Evolutionary conservation across 1,284 basidiomycete species (phyloP), one percentile per base, ranked within the genome.

Genomic region (Leccinum griseonigrum): DNA sequence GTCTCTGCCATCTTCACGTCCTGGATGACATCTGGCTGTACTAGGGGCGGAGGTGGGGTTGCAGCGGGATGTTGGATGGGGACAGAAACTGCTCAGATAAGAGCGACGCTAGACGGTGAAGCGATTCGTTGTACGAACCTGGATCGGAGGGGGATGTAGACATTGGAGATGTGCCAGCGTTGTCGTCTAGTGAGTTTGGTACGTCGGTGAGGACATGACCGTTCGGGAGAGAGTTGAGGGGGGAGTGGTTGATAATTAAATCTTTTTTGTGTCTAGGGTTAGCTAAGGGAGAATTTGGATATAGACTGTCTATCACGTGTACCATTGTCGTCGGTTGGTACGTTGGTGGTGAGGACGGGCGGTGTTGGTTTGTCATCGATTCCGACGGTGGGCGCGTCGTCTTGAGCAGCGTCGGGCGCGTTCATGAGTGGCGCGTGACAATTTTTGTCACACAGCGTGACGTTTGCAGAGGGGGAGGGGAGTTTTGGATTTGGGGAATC

Each of bases 401-500:
- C 65, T 66, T 77, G 75, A 75, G 75, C 69, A 74, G 78, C 76
- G 77, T 76, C 74, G 73, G 73, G 76, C 76, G 78, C 78, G 77
- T 81, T 82, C 81, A 85, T 85, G 78, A 75, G 78, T 75, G 75
- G 75, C 74, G 78, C 75, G 83, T 83, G 80, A 83, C 81, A 63
- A 40, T 64, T 68, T 70, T 69, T 64, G 83, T 84, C 80, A 84
- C 71, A 72, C 80, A 63, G 76, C 74, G 82, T 83, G 80, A 83
- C 82, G 64, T 67, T 74, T 74, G 60, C 54, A 70, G 71, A 71
- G 72, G 72, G 76, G 73, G 71, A 79, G 80, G 83, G 83, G 80
- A 82, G 82, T 84, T 84, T 86, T 83, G 83, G 82, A 83, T 85
- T 85, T 85, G 83, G 84, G 82, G 79, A 80, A 83, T 84, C 83